phyloP scores from a whole-genome alignment of 768 basidiomycete genomes.

The Lentinula boryana region DNA sequence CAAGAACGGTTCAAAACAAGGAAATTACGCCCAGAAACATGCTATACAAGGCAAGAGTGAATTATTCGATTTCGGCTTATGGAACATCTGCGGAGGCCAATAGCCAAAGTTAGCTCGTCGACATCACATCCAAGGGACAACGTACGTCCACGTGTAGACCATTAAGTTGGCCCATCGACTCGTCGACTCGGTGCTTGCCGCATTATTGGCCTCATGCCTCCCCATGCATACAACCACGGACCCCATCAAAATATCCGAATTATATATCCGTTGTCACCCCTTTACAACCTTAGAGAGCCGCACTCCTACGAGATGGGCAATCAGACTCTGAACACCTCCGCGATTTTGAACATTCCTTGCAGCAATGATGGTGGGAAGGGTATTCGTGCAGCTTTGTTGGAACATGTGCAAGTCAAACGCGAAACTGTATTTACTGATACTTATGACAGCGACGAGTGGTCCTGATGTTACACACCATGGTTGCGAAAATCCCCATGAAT shows the following conservation, averaged over 20 bases:
- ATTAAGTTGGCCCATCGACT: not conserved
- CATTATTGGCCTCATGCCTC: not conserved
- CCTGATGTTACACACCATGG: not conserved
- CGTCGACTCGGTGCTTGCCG: not conserved
- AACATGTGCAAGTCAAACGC: not conserved
- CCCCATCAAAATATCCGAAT: not conserved
- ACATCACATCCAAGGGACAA: not conserved
- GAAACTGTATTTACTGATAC: not conserved
- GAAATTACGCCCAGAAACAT: not conserved
- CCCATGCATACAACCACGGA: not conserved
- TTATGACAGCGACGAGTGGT: not conserved
- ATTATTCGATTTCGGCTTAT: not conserved
- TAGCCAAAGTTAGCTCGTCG: not conserved
- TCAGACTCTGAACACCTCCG: not conserved
- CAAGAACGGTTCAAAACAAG: not conserved
- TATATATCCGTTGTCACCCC: not conserved
- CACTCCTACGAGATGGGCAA: not conserved
- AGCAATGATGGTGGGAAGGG: not conserved
- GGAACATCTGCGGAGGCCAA: not conserved
- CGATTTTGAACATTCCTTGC: not conserved
- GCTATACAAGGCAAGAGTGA: not conserved
- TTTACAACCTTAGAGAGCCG: not conserved
- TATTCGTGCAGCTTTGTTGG: not conserved
- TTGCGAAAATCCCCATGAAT: not conserved
- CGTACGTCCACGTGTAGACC: not conserved